Evolutionary conservation across 495 filamentous ascomycete genomes (phyloP), one percentile per base, ranked within the genome.

Genomic region (Pseudoneurospora amorphoporcata): DNA sequence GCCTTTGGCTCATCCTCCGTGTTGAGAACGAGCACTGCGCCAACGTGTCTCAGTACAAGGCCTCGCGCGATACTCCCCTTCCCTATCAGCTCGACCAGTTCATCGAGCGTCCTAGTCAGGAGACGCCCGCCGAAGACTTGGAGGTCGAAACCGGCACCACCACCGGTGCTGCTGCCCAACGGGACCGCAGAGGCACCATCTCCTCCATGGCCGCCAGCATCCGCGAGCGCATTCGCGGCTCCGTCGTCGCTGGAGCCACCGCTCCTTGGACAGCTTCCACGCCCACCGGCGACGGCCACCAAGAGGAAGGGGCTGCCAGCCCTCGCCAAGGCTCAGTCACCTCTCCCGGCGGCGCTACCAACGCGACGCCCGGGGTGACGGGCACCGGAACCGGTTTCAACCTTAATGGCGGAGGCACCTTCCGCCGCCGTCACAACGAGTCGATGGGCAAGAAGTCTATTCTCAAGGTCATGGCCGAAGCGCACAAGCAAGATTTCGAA

Each of bases 21-120:
- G 94, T 99, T 45, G 95, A 99, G 80, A 99, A 99, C 77, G 95
- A 99, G 74, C 94, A 98, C 79, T 95, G 92, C 81, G 89, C 88
- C 8, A 97, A 97, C 76, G 93, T 97, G 23, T 87, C 89, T 39
- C 87, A 91, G 73, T 94, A 94, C 85, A 91, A 94, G 43, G 94
- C 94, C 6, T 90, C 87, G 3, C 84, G 94, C 19, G 93, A 97
- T 76, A 84, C 94, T 2, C 92, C 92, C 0, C 84, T 97, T 1
- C 94, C 94, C 0, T 97, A 96, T 77, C 81, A 88, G 2, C 72
- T 94, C n/a, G 79, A 84, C 41, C 72, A 79, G 2, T 75, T 83
- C 68, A 72, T 78, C 35, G 79, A 82, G 45, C 79, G 76, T 29
- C 70, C 69, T 6, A 74, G 73, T 40, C 68, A 74, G 38, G 82